Evolutionary conservation across 345 rosid species (phyloP), one percentile per base, ranked within the genome.

Genomic region (Brassica incana): DNA sequence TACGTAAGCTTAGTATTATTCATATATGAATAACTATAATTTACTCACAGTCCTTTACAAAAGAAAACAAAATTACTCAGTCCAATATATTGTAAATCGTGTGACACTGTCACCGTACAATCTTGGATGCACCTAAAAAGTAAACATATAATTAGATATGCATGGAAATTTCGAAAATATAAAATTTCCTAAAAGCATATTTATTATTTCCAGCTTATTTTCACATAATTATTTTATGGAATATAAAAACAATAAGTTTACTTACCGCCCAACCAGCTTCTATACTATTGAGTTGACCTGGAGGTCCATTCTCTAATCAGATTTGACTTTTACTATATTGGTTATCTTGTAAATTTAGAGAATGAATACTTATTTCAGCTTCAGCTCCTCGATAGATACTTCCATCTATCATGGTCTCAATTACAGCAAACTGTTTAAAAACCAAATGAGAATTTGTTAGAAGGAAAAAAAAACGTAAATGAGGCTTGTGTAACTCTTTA

Each of bases 261-360:
- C 69, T 66, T 61, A 79, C 74, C 8, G 78, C 59, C 82, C 78
- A 79, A 35, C 82, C 82, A 67, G 36, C 73, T 40, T 79, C 70
- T 29, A 79, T 67, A 60, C 75, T 79, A 67, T 79, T 79, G 58
- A 66, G 23, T 79, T 79, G 69, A 43, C 0, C 33, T 20, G 0
- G 5, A 66, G 69, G 74, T 43, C 82, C 82, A 73, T 73, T 79
- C 23, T 79, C 82, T 20, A 79, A 4, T 70, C 78, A 79, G 0
- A 73, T 79, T 65, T 72, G 73, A 43, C 77, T 67, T 60, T 67
- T 73, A 67, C 82, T 79, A 20, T 8, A 30, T 33, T 79, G 82
- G 30, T 61, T 4, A 10, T 6, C 12, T 71, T 7, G 10, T 33
- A 71, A 52, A 1, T 64, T 32, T 14, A 77, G 36, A n/a, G 30